Base-by-base conservation (phyloP, 2,329 filamentous ascomycete species). In the Plectosphaerella plurivora region DNA sequence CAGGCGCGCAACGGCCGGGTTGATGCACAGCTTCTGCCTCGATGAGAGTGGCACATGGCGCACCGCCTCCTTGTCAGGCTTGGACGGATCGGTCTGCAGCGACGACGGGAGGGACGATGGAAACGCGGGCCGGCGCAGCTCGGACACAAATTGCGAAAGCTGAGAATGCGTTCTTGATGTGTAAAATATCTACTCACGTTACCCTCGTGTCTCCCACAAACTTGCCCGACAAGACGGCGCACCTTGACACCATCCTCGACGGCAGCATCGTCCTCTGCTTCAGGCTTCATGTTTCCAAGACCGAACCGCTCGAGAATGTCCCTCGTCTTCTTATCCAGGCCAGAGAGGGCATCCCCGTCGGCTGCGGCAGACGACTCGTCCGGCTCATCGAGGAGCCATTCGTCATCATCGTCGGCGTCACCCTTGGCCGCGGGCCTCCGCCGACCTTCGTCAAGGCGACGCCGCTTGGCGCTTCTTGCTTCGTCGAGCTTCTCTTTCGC, bases 111-210 rank as follows among this genome's bases (percentile, higher is more conserved):
- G 68, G 3, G 87, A 89, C 0, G 89, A 78, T 5, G 91, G 89
- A 54, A 96, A 84, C 1, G 73, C 72, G n/a, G 95, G 89, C 25
- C 90, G 84, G 2, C 86, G 83, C 48, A 97, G 72, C 67, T 97
- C 92, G 42, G 84, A 81, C 16, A 93, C 86, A 67, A 97, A 96
- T 64, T 97, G 92, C 1, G 88, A 87, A 14, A 97, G 72, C 63
- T 97, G 92, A 3, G 92, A 97, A 68, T 97, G 92, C 1, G 92
- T 97, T 64, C 92, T 82, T 8, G 92, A 97, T 52, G 91, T 94
- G 70, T 93, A 96, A 68, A 89, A 96, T 49, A 97, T 89, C 76
- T 84, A 67, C 48, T 36, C 9, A 45, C 37, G 68, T 70, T 67
- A 72, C 65, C 63, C 64, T 51, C 45, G 28, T 18, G 41, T 18